phyloP scores from a whole-genome alignment of 352 stramenopile genomes.

The Globisporangium nagaii region DNA sequence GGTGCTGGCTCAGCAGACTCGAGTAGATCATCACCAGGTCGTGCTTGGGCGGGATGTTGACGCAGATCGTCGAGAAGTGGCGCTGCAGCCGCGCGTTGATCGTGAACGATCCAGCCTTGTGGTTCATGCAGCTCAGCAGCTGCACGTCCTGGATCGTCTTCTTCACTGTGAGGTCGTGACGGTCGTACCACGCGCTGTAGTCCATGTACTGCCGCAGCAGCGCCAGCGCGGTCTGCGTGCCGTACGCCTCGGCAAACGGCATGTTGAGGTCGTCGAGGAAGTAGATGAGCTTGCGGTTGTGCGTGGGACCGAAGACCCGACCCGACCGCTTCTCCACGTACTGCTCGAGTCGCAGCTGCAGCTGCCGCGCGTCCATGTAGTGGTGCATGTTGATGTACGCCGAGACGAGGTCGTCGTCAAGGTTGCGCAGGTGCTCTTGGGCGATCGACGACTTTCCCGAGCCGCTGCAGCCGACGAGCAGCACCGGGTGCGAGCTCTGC shows the following conservation, averaged over 20 bases:
- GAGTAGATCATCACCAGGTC: slow-evolving; percentile 73
- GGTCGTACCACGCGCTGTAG: slow-evolving; percentile 89
- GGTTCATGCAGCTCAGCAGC: slow-evolving; percentile 88
- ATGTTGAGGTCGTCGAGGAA: slow-evolving; percentile 92
- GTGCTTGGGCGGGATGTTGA: slow-evolving; percentile 55
- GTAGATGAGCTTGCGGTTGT: slow-evolving; percentile 79
- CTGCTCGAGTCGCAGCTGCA: slow-evolving; percentile 79
- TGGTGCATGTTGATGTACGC: slow-evolving; percentile 79
- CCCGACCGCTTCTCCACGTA: slow-evolving; percentile 85
- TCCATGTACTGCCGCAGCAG: slow-evolving; percentile 91
- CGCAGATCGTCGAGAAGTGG: slow-evolving; percentile 83
- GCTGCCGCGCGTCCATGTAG: slow-evolving; percentile 78
- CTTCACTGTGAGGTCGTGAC: slow-evolving; percentile 78
- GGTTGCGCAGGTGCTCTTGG: slow-evolving; percentile 60
- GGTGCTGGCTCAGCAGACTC: slow-evolving; percentile 55
- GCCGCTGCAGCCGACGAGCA: slow-evolving; percentile 79
- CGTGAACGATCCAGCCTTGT: slow-evolving; percentile 85
- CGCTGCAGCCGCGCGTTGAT: slow-evolving; percentile 85
- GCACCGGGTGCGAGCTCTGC: slow-evolving; percentile 32
- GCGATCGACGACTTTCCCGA: slow-evolving; percentile 84
- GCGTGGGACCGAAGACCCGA: slow-evolving; percentile 75
- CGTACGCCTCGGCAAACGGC: slow-evolving; percentile 82
- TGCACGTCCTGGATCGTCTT: slow-evolving; percentile 89
- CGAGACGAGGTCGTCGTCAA: slow-evolving; percentile 53
- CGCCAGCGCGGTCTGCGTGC: slow-evolving; percentile 86